These are phyloP conservation scores for Kwoniella sp. DNA, from an alignment of 768 basidiomycete species.

Conservation along the genomic window DNA sequence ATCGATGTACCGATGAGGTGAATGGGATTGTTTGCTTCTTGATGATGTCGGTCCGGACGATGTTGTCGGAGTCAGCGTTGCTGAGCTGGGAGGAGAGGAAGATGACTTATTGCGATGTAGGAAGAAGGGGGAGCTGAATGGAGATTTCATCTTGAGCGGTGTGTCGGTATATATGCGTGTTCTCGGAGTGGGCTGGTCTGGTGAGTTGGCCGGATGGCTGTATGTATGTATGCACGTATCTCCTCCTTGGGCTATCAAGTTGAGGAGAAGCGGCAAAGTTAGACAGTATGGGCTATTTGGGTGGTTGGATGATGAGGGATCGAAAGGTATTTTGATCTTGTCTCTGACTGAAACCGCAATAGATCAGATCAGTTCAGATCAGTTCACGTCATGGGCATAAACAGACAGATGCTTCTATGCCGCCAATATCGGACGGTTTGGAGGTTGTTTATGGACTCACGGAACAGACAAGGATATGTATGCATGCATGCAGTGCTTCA, in stretches of 20 bases:
- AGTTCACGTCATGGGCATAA: background rate
- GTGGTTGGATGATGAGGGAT: background rate
- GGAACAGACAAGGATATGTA: background rate
- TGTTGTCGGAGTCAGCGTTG: background rate
- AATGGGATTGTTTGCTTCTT: background rate
- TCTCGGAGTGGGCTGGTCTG: constrained; percentile 17
- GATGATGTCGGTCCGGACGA: background rate
- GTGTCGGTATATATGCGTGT: constrained; percentile 1
- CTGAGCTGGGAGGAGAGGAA: background rate
- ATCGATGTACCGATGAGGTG: background rate
- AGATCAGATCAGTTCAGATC: no score
- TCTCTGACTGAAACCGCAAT: background rate
- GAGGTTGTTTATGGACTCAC: background rate
- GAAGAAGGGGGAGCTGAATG: constrained; percentile 5
- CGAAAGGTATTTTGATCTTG: constrained; percentile 14
- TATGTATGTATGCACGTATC: background rate
- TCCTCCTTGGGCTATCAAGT: background rate
- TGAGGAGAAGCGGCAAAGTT: background rate
- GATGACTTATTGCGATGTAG: background rate
- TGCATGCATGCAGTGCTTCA: background rate
- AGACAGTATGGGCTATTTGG: background rate
- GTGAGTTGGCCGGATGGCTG: constrained; percentile 2
- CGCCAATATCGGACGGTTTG: background rate
- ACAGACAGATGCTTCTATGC: background rate
- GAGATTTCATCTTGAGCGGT: background rate